Evolutionary conservation across 495 filamentous ascomycete species (phyloP), one percentile per base, ranked within the genome.

Genomic region (Neurospora terricola): DNA sequence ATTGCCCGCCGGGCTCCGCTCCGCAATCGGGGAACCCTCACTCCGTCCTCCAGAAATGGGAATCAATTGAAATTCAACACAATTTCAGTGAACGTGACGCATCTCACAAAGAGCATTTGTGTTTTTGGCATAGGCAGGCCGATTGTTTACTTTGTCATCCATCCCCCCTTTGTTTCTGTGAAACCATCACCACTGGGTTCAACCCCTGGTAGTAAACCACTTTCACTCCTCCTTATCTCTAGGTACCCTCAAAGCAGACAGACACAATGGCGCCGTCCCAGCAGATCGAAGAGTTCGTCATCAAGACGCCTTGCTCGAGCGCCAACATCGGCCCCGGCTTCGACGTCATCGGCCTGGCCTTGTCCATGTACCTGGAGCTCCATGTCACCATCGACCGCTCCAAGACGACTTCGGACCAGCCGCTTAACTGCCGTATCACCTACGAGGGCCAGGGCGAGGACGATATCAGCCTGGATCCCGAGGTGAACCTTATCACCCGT

Each of bases 291-390:
- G 87, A 85, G 8, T 91, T 90, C 79, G 80, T 85, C 70, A 90
- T 91, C 81, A 86, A 83, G 77, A 90, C 86, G 21, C 94, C 94
- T 59, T 97, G 94, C 84, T 97, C 94, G 69, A 96, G 93, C 9
- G 94, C 94, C 78, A 98, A 98, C 85, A 97, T 98, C 78, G 94
- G 90, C 59, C 96, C 96, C 38, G 96, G 96, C 18, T 99, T 98
- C 84, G 96, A 99, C 82, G 95, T 98, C 77, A 94, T 98, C 81
- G 96, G 96, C 71, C 88, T 99, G 71, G 95, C 95, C 3, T 85
- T 99, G 78, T 94, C 93, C 69, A 90, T 97, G 79, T 94, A 91
- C 82, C 91, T 98, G 69, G 93, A 97, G 82, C 84, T 98, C 54
- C 87, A 87, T 38, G 90, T 98, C 78, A 91, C 87, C 36, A 82